Evolutionary conservation across 1,284 basidiomycete genomes (phyloP).

Genomic region (Athelia psychrophila): DNA sequence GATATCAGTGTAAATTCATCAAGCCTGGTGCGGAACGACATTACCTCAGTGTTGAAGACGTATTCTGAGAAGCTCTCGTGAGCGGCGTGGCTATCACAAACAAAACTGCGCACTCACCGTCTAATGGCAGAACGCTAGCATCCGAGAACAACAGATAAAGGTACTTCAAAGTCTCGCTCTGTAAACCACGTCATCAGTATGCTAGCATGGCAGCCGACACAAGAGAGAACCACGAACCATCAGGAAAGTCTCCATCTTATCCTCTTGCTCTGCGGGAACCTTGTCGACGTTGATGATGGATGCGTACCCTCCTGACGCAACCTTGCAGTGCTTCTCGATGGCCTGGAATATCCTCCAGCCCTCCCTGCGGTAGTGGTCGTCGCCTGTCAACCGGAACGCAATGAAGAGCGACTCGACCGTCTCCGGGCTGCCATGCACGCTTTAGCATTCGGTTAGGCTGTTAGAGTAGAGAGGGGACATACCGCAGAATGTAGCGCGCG

Average conservation of each 20-base stretch:
- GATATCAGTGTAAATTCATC: neutral
- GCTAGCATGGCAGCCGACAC: neutral
- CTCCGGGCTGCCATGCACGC: conserved; percentile 64
- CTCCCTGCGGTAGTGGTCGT: conserved; percentile 76
- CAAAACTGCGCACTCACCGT: conserved; percentile 47
- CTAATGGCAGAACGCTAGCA: conserved; percentile 66
- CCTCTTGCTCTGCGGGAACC: conserved; percentile 64
- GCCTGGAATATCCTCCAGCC: conserved; percentile 93
- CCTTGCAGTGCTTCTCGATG: conserved; percentile 80
- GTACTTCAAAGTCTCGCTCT: conserved; percentile 95
- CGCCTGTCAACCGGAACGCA: conserved; percentile 84
- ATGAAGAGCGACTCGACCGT: conserved; percentile 94
- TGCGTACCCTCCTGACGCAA: conserved; percentile 81
- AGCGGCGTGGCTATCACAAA: neutral
- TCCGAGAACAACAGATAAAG: conserved; percentile 89
- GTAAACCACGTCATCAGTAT: conserved; percentile 6
- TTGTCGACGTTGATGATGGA: conserved; percentile 84
- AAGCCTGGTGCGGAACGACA: conserved; percentile 12
- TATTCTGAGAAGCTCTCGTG: conserved; percentile 49
- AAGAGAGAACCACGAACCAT: conserved; percentile 48
- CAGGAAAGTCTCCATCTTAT: conserved; percentile 97
- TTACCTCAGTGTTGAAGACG: conserved; percentile 93
- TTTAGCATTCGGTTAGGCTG: neutral
- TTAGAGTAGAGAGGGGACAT: conserved; percentile 12
- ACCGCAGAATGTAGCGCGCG: conserved; percentile 88